These are phyloP conservation scores for Raddia distichophylla DNA, from an alignment of 176 grass and related monocot genomes.

Conservation along the genomic window DNA sequence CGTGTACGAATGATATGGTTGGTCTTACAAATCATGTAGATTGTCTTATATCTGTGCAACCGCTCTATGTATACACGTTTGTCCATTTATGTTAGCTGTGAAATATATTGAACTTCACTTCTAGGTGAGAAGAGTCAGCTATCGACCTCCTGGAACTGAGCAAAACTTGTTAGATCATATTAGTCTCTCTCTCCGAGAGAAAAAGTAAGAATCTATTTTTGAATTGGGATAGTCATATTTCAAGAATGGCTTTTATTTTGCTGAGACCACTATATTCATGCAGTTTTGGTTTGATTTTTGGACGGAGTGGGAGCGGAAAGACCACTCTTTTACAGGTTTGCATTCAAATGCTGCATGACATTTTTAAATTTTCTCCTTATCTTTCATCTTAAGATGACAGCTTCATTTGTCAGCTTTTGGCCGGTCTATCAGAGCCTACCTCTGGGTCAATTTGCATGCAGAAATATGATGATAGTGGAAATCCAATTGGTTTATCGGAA, in stretches of 20 bases:
- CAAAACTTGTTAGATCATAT: conserved; percentile 69
- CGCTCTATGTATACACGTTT: background rate
- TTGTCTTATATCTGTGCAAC: background rate
- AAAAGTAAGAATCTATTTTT: conserved; percentile 50
- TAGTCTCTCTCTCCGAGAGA: conserved; percentile 68
- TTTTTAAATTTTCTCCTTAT: conserved; percentile 5
- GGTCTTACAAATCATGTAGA: background rate
- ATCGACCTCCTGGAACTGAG: conserved; percentile 75
- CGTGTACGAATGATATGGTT: background rate
- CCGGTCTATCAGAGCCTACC: conserved; percentile 67
- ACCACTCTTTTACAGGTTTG: conserved; percentile 92
- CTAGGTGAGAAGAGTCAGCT: conserved; percentile 80
- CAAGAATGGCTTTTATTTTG: conserved; percentile 1
- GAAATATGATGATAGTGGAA: conserved; percentile 64
- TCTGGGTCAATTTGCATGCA: conserved; percentile 68
- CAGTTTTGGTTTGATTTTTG: conserved; percentile 97
- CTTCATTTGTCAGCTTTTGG: conserved; percentile 71
- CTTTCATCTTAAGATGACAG: conserved; percentile 18
- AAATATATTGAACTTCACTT: conserved; percentile 43
- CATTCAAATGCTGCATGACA: background rate
- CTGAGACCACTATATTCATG: conserved; percentile 19
- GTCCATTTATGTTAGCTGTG: background rate
- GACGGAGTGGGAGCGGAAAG: conserved; percentile 83
- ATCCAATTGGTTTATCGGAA: conserved; percentile 44
- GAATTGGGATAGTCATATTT: background rate